phyloP scores from a whole-genome alignment of 1,139 yeast species.

The Yamadazyma triangularis region DNA sequence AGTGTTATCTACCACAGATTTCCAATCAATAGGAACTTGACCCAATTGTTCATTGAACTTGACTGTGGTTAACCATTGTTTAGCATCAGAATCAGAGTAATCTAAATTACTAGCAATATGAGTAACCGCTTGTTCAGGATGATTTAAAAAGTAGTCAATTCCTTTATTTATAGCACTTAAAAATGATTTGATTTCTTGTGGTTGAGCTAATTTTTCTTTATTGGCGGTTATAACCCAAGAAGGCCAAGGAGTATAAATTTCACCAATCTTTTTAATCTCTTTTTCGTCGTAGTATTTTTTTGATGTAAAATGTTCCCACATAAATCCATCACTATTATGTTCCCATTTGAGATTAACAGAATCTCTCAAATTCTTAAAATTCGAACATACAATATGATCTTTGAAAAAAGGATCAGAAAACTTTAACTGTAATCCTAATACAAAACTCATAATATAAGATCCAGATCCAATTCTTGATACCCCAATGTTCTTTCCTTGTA shows the following conservation, averaged over 20 bases:
- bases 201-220: constrained; percentile 23
- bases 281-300: constrained; percentile 76
- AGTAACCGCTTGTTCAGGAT: constrained; percentile 62
- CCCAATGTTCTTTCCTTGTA: constrained; percentile 64
- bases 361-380: constrained; percentile 70
- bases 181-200: constrained; percentile 29
- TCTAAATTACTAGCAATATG: constrained; percentile 67
- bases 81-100: constrained; percentile 72
- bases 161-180: constrained; percentile 61
- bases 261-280: constrained; percentile 80
- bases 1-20: constrained; percentile 46
- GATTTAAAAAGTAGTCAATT: constrained; percentile 53
- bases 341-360: constrained; percentile 56
- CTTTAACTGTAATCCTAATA: constrained; percentile 59
- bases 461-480: constrained; percentile 92
- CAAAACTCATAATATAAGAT: constrained; percentile 86
- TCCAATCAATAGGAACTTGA: constrained; percentile 41
- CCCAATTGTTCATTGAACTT: constrained; percentile 51
- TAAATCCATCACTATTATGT: constrained; percentile 68
- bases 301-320: constrained; percentile 95
- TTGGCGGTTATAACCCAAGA: constrained; percentile 77
- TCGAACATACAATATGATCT: constrained; percentile 56
- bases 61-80: constrained; percentile 77
- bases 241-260: constrained; percentile 94
- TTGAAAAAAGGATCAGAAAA: constrained; percentile 45